A percentile compares a stretch with the other conserved stretches of the same genome.
Evolutionary conservation across 2,329 filamentous ascomycete species (phyloP).

Genomic region (Apiospora hydei): DNA sequence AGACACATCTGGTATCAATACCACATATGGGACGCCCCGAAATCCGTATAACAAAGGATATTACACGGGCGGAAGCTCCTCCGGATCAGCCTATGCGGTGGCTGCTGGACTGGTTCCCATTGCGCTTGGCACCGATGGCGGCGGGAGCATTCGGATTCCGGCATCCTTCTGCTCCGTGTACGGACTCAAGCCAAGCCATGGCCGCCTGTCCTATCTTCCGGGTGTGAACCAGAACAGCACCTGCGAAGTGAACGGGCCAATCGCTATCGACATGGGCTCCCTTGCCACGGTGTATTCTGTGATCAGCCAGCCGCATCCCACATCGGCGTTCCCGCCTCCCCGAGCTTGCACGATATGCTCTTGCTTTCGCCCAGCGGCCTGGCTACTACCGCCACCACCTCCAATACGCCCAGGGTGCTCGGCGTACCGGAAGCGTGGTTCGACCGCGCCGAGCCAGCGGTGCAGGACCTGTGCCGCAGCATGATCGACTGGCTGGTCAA

Average conservation of each 20-base stretch:
- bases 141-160: constrained; percentile 78
- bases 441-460: constrained; percentile 49
- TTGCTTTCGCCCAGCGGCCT: no score
- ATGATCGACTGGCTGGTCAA: constrained; percentile 61
- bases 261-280: constrained; percentile 72
- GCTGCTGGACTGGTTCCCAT: constrained; percentile 73
- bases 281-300: constrained; percentile 70
- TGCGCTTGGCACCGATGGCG: constrained; percentile 73
- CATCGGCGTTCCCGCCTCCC: constrained; percentile 59
- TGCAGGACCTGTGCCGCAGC: constrained; percentile 50
- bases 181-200: constrained; percentile 76
- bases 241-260: constrained; percentile 71
- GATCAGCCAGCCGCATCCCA: constrained; percentile 69
- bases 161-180: constrained; percentile 76
- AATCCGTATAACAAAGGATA: constrained; percentile 78
- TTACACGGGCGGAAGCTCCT: constrained; percentile 81
- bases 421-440: constrained; percentile 74
- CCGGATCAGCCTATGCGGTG: constrained; percentile 76
- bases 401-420: constrained; percentile 50
- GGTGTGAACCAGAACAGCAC: constrained; percentile 64
- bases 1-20: constrained; percentile 80
- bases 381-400: no score
- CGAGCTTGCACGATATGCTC: constrained; percentile 39
- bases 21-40: constrained; percentile 73
- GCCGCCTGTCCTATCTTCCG: constrained; percentile 66